phyloP scores from a whole-genome alignment of 2,329 filamentous ascomycete species.

The Hymenoscyphus fraxineus region DNA sequence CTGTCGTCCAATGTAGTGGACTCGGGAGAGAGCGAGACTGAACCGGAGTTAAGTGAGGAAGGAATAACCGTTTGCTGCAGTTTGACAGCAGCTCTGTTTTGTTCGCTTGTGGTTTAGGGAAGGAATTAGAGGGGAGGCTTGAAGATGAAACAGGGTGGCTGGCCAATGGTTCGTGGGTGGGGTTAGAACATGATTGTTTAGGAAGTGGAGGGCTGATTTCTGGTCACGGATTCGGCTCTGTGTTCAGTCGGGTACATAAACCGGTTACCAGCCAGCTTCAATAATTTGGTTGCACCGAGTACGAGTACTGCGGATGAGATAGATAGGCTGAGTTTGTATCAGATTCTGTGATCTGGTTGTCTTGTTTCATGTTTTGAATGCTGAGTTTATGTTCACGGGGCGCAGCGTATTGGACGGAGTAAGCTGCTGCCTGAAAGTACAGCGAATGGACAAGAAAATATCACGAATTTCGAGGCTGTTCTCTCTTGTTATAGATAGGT shows the following conservation, averaged over 20 bases:
- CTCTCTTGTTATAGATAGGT: neutral
- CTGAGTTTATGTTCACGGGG: neutral
- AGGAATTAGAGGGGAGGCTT: neutral
- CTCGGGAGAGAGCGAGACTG: neutral
- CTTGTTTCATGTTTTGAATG: neutral
- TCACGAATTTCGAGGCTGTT: neutral
- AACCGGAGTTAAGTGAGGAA: neutral
- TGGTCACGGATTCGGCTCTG: neutral
- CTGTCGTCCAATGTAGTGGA: neutral
- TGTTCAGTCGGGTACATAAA: neutral
- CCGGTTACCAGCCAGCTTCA: neutral
- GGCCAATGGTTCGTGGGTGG: neutral
- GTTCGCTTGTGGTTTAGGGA: neutral
- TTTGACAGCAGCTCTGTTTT: neutral
- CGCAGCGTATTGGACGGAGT: neutral
- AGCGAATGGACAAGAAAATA: too few relatives aligned
- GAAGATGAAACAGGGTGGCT: neutral
- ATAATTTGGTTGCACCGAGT: neutral
- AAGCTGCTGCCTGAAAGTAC: neutral
- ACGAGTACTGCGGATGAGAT: neutral
- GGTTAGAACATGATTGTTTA: neutral
- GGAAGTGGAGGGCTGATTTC: neutral
- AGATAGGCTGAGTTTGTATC: neutral
- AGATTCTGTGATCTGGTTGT: neutral
- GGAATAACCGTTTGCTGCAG: neutral